These are phyloP conservation scores for Zalaria obscura DNA, from an alignment of 2,329 filamentous ascomycete species.

Conservation along the genomic window DNA sequence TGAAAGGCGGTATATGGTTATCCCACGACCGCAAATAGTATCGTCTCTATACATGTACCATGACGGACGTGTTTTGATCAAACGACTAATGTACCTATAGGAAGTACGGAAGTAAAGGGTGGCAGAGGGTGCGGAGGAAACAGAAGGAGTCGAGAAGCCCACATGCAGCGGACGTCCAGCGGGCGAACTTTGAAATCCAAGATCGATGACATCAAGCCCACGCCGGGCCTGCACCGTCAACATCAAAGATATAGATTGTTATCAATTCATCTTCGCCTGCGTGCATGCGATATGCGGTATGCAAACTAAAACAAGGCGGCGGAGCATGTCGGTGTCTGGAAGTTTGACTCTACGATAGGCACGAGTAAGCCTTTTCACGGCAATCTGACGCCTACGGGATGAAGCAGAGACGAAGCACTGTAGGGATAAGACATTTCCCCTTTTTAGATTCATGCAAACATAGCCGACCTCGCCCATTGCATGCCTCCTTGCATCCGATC, in stretches of 20 bases:
- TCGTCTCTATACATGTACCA: no score
- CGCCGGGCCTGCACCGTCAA: not conserved
- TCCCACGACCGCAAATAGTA: no score
- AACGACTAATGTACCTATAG: no score
- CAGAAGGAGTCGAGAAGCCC: not conserved
- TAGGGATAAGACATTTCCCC: no score
- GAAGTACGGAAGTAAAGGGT: no score
- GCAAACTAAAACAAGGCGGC: not conserved
- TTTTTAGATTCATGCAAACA: no score
- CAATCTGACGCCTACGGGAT: not conserved
- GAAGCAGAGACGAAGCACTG: not conserved
- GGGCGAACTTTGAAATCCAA: not conserved
- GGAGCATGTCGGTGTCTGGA: not conserved
- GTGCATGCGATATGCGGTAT: not conserved
- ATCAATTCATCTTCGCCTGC: not conserved
- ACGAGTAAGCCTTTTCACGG: not conserved
- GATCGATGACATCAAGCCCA: not conserved
- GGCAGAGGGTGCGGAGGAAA: constrained; percentile 1
- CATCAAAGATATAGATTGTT: not conserved
- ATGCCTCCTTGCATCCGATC: no score
- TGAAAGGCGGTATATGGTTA: no score
- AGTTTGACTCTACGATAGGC: not conserved
- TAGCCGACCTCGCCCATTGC: no score
- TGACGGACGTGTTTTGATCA: no score
- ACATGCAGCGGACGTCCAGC: not conserved